phyloP scores from a whole-genome alignment of 768 basidiomycete genomes.

The Auricularia sp. region DNA sequence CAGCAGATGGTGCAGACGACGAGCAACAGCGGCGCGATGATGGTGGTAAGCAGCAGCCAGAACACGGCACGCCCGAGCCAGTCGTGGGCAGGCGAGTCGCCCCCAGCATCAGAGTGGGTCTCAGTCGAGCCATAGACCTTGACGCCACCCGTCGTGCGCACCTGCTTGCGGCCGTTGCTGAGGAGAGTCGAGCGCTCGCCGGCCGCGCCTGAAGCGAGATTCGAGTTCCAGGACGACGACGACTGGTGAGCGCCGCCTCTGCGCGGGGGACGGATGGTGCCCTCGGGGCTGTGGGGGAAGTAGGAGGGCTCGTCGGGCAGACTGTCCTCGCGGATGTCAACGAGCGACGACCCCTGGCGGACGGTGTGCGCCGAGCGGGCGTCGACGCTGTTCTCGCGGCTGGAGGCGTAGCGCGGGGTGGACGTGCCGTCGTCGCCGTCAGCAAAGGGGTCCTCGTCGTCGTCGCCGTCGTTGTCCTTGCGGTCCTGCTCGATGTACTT shows the following conservation, averaged over 20 bases:
- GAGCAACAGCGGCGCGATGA: constrained; percentile 86
- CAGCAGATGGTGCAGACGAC: constrained; percentile 85
- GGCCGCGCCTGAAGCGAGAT: constrained; percentile 4
- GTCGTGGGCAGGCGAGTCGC: constrained; percentile 24
- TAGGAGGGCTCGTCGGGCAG: background rate
- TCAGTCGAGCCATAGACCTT: constrained; percentile 19
- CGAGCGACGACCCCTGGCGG: background rate
- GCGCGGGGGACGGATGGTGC: background rate
- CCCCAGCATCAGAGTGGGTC: constrained; percentile 4
- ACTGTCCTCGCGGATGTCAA: background rate
- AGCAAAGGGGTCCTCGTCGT: constrained; percentile 14
- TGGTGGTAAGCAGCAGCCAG: constrained; percentile 63
- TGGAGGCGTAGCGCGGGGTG: constrained; percentile 3
- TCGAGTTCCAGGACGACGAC: constrained; percentile 18
- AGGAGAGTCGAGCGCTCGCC: constrained; percentile 12
- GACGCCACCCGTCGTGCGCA: constrained; percentile 6
- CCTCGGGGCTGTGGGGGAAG: background rate
- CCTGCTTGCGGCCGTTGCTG: constrained; percentile 5
- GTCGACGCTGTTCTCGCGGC: constrained; percentile 3
- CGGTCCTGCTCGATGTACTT: constrained; percentile 90
- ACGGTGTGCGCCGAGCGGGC: background rate
- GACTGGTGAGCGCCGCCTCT: constrained; percentile 4
- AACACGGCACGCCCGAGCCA: constrained; percentile 67
- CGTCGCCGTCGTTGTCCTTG: constrained; percentile 14
- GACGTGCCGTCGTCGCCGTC: constrained; percentile 25